Evolutionary conservation across 192 early-diverging fungal species (phyloP), one percentile per base, ranked within the genome.

Genomic region (Dispira parvispora): DNA sequence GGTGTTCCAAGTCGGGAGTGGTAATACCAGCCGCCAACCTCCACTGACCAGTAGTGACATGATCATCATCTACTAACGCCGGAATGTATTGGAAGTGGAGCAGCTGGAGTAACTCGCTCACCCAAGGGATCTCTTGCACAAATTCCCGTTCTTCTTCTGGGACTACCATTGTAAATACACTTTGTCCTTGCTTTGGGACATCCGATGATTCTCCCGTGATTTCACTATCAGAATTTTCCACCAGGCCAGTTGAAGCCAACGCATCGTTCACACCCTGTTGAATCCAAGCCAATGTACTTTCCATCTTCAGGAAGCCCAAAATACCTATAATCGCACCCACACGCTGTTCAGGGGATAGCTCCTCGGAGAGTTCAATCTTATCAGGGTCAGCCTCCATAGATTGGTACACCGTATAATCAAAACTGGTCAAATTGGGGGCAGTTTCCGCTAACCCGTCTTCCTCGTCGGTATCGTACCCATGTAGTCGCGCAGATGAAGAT

Each of bases 41-140:
- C 50, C 50, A 52, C 50, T 20, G 11, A 9, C 50, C 50, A 20
- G 18, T 52, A n/a, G 50, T 25, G 26, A 52, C 50, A 9, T 26
- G 21, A 52, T 52, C 50, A 52, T 52, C 50, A n/a, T 20, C 10
- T n/a, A 25, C 50, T 11, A 52, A 25, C 1, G 50, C 20, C 26
- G 50, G 50, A n/a, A 52, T n/a, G 18, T 52, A 52, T 25, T 52
- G 50, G n/a, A 52, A 52, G 18, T 26, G 21, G 21, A 52, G 21
- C 50, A 52, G 50, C 26, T 26, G 50, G 8, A 52, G 50, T 26
- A 52, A n/a, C 18, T 52, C 50, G 50, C 21, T 26, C 8, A 52
- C 21, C 50, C 26, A 26, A 11, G 50, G 50, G 50, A 11, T 20
- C 20, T n/a, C 21, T n/a, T n/a, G 10, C 10, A 52, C 21, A 38